Evolutionary conservation across 306 rosid genomes (phyloP).

Genomic region (Rubus parviflorus): DNA sequence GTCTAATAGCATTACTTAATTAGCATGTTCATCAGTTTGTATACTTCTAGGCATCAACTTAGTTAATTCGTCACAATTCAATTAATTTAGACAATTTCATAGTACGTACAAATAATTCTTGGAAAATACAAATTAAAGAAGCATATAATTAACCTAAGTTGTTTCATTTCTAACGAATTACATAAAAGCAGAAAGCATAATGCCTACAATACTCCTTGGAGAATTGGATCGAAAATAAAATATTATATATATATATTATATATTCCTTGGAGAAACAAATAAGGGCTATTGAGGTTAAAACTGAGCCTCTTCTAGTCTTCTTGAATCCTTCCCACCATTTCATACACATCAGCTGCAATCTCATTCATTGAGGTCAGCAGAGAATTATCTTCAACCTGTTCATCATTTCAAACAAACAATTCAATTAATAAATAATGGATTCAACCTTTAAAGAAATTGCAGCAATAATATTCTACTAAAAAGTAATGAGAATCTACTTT

Average conservation of each 20-base stretch:
- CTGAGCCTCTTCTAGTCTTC: constrained; percentile 28
- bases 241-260: not conserved
- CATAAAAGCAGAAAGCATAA: constrained; percentile 1
- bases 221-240: no score
- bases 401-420: constrained; percentile 7
- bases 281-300: constrained; percentile 6
- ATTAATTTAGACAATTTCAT: not conserved
- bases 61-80: not conserved
- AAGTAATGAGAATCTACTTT: not conserved
- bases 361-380: constrained; percentile 36
- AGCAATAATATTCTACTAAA: not conserved
- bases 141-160: not conserved
- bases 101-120: not conserved
- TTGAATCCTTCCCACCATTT: constrained; percentile 45
- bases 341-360: constrained; percentile 46
- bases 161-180: not conserved
- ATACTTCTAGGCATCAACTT: no score
- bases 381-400: constrained; percentile 44
- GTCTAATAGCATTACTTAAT: no score
- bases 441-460: not conserved
- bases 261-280: not conserved
- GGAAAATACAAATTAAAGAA: not conserved
- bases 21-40: no score
- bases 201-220: not conserved
- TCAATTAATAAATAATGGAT: not conserved